These are phyloP conservation scores for Aspergillus sp. DNA, from an alignment of 2,329 filamentous ascomycete species.

Conservation along the genomic window DNA sequence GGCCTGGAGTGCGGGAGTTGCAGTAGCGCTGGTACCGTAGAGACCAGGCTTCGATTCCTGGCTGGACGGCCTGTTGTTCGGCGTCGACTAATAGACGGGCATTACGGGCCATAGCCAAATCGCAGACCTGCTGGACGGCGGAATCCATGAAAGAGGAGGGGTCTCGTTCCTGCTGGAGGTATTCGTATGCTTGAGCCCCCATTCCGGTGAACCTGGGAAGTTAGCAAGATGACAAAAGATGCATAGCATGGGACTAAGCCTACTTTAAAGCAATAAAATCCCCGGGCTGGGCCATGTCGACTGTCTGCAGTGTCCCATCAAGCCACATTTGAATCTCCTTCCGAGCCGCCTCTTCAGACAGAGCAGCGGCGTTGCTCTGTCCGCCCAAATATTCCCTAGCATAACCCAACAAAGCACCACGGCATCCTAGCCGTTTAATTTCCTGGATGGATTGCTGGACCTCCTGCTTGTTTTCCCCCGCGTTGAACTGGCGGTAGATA, in stretches of 20 bases:
- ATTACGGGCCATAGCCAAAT: conserved; percentile 34
- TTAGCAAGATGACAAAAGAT: conserved; percentile 3
- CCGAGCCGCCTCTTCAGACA: conserved; percentile 23
- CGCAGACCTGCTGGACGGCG: conserved; percentile 39
- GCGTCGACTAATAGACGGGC: conserved; percentile 46
- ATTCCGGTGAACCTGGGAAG: conserved; percentile 40
- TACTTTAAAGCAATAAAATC: conserved; percentile 48
- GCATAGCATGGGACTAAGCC: conserved; percentile 8
- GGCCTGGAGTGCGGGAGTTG: conserved; percentile 39
- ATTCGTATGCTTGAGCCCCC: conserved; percentile 35
- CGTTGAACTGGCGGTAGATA: conserved; percentile 52
- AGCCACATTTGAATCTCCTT: conserved; percentile 40
- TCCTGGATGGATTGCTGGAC: conserved; percentile 39
- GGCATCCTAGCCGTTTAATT: conserved; percentile 44
- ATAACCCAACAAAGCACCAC: conserved; percentile 48
- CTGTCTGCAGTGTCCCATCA: conserved; percentile 45
- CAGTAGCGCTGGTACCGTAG: conserved; percentile 47
- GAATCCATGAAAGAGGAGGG: conserved; percentile 35
- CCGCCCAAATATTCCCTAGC: conserved; percentile 49
- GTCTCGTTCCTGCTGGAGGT: conserved; percentile 30
- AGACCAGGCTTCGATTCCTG: conserved; percentile 46
- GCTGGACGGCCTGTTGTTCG: conserved; percentile 47
- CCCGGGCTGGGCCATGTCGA: conserved; percentile 45
- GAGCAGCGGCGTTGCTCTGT: conserved; percentile 21
- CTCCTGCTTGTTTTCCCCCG: conserved; percentile 43